Evolutionary conservation across 2,329 filamentous ascomycete species (phyloP).

Genomic region (Zymoseptoria crescenta): DNA sequence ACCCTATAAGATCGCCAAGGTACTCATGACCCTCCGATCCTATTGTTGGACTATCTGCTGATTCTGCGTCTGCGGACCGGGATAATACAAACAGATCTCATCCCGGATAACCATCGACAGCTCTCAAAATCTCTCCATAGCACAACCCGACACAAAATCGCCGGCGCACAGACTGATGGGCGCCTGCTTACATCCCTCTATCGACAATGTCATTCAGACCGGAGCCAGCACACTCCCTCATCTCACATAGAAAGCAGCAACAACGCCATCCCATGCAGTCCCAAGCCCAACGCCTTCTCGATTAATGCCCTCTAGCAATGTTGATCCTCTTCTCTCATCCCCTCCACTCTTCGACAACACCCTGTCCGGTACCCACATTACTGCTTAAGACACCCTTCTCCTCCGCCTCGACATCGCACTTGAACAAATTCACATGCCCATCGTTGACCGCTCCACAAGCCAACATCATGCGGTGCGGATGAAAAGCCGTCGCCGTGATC

Average conservation of each 20-base stretch:
- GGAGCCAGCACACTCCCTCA: too few relatives aligned
- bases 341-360: constrained; percentile 5
- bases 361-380: constrained; percentile 1
- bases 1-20: too few relatives aligned
- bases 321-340: constrained; percentile 1
- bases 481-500: constrained; percentile 85
- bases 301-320: background rate
- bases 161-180: too few relatives aligned
- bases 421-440: constrained; percentile 80
- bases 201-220: too few relatives aligned
- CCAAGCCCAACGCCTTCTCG: background rate
- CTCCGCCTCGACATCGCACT: constrained; percentile 24
- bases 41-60: too few relatives aligned
- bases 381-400: constrained; percentile 5
- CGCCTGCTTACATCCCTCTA: too few relatives aligned
- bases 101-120: too few relatives aligned
- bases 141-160: too few relatives aligned
- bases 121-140: too few relatives aligned
- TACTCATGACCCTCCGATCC: too few relatives aligned
- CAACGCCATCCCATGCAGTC: background rate
- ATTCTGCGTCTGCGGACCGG: too few relatives aligned
- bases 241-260: background rate
- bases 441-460: constrained; percentile 81
- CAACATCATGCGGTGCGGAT: constrained; percentile 87
- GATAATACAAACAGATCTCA: too few relatives aligned